phyloP scores from a whole-genome alignment of 1,284 basidiomycete species.

The Termitomyces sp. region DNA sequence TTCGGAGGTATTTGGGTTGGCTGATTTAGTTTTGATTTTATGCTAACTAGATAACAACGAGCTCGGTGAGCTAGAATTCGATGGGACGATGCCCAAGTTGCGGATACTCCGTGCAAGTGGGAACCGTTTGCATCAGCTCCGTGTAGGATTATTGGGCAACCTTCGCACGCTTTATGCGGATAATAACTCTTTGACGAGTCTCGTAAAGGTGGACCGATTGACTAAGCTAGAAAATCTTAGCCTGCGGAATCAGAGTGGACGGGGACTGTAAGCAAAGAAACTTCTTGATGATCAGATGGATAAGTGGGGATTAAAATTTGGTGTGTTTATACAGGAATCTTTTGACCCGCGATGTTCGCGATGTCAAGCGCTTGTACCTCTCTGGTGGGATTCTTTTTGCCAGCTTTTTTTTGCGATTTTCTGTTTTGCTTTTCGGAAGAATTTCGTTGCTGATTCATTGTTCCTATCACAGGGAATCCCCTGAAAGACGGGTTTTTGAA shows the following conservation, averaged over 20 bases:
- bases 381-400: no score
- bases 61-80: constrained; percentile 48
- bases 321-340: constrained; percentile 38
- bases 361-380: constrained; percentile 90
- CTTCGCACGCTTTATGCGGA: constrained; percentile 92
- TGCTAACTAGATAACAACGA: constrained; percentile 81
- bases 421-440: no score
- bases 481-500: constrained; percentile 37
- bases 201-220: constrained; percentile 51
- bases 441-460: background rate
- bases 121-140: constrained; percentile 71
- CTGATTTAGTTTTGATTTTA: no score
- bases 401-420: constrained; percentile 6
- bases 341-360: constrained; percentile 72
- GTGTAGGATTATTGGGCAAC: constrained; percentile 65
- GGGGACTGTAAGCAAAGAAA: constrained; percentile 59
- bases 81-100: constrained; percentile 57
- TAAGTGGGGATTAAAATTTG: constrained; percentile 9
- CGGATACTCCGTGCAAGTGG: constrained; percentile 84
- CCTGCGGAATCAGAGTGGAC: constrained; percentile 81
- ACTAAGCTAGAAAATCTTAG: constrained; percentile 85
- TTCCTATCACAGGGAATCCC: constrained; percentile 35
- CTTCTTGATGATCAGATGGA: constrained; percentile 19
- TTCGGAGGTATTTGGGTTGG: constrained; percentile 7
- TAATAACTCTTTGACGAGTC: constrained; percentile 68